These are phyloP conservation scores for Globisporangium canariense DNA, from an alignment of 352 stramenopile species.

Conservation along the genomic window DNA sequence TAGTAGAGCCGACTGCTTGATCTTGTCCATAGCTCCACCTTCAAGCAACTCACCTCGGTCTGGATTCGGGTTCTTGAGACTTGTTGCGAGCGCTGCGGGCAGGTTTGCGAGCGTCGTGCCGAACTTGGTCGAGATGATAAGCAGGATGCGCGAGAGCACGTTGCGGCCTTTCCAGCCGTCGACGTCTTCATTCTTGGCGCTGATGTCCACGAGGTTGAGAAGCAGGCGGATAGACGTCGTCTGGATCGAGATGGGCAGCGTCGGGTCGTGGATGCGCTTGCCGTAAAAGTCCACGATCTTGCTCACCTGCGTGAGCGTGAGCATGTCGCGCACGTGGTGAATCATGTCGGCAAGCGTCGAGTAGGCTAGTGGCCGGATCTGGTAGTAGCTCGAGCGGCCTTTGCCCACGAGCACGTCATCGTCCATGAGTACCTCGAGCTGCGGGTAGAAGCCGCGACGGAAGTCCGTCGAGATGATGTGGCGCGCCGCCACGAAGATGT, in stretches of 20 bases:
- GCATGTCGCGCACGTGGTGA: slow-evolving; percentile 93
- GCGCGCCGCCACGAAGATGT: slow-evolving; percentile 94
- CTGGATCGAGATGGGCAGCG: slow-evolving; percentile 94
- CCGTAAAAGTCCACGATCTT: slow-evolving; percentile 93
- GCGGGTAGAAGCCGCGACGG: slow-evolving; percentile 93
- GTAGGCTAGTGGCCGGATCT: slow-evolving; percentile 94
- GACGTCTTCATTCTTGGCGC: slow-evolving; percentile 93
- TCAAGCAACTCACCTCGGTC: slow-evolving; percentile 73
- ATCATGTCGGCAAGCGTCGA: slow-evolving; percentile 97
- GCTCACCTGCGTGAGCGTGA: slow-evolving; percentile 94
- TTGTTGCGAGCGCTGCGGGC: slow-evolving; percentile 58
- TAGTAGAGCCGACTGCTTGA: slow-evolving; percentile 74
- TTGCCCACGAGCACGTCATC: slow-evolving; percentile 93
- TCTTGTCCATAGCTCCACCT: slow-evolving; percentile 87
- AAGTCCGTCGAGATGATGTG: slow-evolving; percentile 98
- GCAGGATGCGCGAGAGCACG: slow-evolving; percentile 88
- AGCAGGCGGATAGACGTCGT: slow-evolving; percentile 94
- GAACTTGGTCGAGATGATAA: slow-evolving; percentile 95
- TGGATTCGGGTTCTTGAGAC: slow-evolving; percentile 33
- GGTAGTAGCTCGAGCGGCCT: slow-evolving; percentile 75
- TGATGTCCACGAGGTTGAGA: slow-evolving; percentile 96
- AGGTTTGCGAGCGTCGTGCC: slow-evolving; percentile 80
- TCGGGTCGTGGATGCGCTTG: slow-evolving; percentile 91
- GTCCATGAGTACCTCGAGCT: slow-evolving; percentile 95
- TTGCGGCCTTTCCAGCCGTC: slow-evolving; percentile 87